These are phyloP conservation scores for Pulveroboletus sp. DNA, from an alignment of 768 basidiomycete species.

Conservation along the genomic window DNA sequence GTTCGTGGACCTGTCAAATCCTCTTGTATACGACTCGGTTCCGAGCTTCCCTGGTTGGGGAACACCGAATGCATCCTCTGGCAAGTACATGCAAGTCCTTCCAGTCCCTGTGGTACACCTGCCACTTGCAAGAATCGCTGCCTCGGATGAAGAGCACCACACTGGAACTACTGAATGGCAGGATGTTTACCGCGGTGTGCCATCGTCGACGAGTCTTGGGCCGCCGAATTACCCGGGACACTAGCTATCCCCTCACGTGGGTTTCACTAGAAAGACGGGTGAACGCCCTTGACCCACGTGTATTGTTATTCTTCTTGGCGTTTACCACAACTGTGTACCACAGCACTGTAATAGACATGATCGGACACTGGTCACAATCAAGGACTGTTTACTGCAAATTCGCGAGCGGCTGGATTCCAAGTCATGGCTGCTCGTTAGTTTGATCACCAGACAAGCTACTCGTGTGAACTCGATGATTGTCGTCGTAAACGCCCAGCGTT, in stretches of 20 bases:
- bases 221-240: neutral
- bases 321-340: neutral
- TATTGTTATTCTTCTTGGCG: conserved; percentile 1
- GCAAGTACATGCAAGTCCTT: neutral
- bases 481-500: too few relatives aligned
- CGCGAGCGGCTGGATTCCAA: neutral
- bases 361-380: neutral
- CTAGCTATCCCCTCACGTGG: neutral
- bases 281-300: conserved; percentile 35
- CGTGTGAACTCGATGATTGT: too few relatives aligned
- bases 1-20: conserved; percentile 16
- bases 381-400: neutral
- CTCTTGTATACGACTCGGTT: neutral
- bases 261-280: conserved; percentile 36
- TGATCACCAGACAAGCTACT: too few relatives aligned
- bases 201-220: conserved; percentile 7
- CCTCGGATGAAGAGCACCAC: neutral
- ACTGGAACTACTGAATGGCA: conserved; percentile 28
- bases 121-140: neutral
- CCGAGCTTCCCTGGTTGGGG: neutral
- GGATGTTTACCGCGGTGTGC: conserved; percentile 36
- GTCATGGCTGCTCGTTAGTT: too few relatives aligned
- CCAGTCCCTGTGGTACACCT: neutral
- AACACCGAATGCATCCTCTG: neutral
- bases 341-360: too few relatives aligned